These are phyloP conservation scores for Calocera viscosa DNA, from an alignment of 768 basidiomycete genomes.

Conservation along the genomic window DNA sequence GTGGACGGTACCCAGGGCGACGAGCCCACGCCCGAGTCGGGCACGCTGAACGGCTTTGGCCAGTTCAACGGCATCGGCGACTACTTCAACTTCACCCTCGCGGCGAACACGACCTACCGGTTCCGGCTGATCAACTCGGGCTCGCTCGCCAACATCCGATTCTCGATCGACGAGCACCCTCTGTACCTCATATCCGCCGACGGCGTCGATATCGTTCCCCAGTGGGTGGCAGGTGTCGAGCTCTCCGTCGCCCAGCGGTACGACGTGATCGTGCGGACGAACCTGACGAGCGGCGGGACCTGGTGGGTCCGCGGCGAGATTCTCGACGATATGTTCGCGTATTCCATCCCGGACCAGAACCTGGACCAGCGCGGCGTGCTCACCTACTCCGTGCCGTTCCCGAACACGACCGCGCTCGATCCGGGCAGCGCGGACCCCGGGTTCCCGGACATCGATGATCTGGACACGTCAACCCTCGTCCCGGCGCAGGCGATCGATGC, in stretches of 20 bases:
- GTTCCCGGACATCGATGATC: conserved; percentile 3
- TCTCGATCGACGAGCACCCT: conserved; percentile 37
- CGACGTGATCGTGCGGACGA: conserved; percentile 36
- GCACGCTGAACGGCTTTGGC: conserved; percentile 29
- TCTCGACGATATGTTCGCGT: conserved; percentile 29
- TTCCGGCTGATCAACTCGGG: conserved; percentile 39
- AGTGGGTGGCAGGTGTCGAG: conserved; percentile 30
- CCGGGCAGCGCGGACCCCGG: conserved; percentile 4
- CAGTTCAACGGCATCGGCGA: conserved; percentile 22
- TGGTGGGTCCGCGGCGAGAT: conserved; percentile 34
- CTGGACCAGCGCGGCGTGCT: conserved; percentile 1
- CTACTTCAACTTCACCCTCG: conserved; percentile 28
- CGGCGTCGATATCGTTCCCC: conserved; percentile 34
- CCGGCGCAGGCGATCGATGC: conserved; percentile 9
- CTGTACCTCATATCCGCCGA: conserved; percentile 41
- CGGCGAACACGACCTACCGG: conserved; percentile 33
- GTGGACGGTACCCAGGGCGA: conserved; percentile 26
- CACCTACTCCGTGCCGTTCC: not conserved
- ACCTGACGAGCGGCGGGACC: conserved; percentile 27
- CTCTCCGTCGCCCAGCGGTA: conserved; percentile 41
- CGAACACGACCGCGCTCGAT: conserved; percentile 2
- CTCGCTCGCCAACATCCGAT: conserved; percentile 35
- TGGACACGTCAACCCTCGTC: conserved; percentile 7
- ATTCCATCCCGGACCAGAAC: not conserved
- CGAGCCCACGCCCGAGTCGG: conserved; percentile 31